Base-by-base conservation (phyloP, 108 stramenopile genomes). In the Skeletonema grethae region DNA sequence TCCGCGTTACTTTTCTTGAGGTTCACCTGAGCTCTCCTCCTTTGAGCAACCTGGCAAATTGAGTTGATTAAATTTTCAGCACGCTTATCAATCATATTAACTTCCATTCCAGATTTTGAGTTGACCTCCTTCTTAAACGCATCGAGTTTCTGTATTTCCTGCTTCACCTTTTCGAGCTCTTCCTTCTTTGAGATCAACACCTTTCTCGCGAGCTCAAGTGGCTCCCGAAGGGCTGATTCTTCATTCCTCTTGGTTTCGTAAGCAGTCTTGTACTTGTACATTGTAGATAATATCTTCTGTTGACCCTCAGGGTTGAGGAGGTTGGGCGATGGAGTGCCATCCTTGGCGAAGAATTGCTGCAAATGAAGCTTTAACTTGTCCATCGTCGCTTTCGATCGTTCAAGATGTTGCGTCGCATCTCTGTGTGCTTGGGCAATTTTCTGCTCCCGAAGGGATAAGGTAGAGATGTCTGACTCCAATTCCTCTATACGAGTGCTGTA, bases 241-340 rank as follows among this genome's bases (percentile, higher is more conserved):
- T 70, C 30, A n/a, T 34, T 55, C 46, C 60, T 70, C 18, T 58
- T 65, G 7, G 32, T 34, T 53, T 77, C 69, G 13, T 53, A 77
- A 6, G 34, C 41, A 53, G 34, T 67, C 32, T 77, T 77, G 20
- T 64, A 77, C 35, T 48, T 70, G 31, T 63, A 41, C 76, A 77
- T 77, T 24, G 65, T 46, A 25, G 73, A 34, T 20, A 61, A 31
- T 50, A 72, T 28, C 36, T 72, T 72, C 18, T 72, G 70, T 55
- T 72, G 61, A 38, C 36, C 63, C 18, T 25, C 61, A 28, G 53
- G 24, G 12, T 63, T 63, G 8, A 72, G 46, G 18, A 72, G 46
- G 18, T 61, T 41, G 5, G 62, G 62, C 6, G 62, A 63, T 13
- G 62, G 71, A 50, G 71, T 64, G 7, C 71, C 71, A 28, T 72